phyloP scores from a whole-genome alignment of 2,329 filamentous ascomycete genomes.

The Verticillium longisporum region DNA sequence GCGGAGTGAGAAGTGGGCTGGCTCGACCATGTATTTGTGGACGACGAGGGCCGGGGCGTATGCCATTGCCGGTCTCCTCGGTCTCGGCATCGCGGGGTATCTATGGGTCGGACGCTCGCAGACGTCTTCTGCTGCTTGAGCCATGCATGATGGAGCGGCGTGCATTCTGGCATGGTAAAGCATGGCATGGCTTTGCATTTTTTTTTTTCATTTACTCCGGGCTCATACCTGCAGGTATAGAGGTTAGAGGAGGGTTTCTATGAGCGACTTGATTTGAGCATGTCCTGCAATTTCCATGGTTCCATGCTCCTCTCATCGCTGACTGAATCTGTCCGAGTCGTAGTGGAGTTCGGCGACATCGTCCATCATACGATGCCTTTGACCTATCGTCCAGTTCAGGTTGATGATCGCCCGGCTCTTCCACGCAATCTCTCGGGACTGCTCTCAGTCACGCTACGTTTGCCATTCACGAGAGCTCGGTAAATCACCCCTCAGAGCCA shows the following conservation, averaged over 20 bases:
- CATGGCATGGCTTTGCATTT: background rate
- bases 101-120: conserved; percentile 23
- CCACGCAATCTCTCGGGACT: background rate
- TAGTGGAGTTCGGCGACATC: too few relatives aligned
- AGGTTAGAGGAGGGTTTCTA: conserved; percentile 1
- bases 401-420: background rate
- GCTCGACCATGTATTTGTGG: conserved; percentile 49
- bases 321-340: too few relatives aligned
- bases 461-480: background rate
- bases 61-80: conserved; percentile 34
- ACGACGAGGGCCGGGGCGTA: conserved; percentile 44
- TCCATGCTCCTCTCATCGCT: too few relatives aligned
- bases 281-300: background rate
- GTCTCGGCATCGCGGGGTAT: conserved; percentile 36
- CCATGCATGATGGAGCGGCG: conserved; percentile 8
- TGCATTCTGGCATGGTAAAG: too few relatives aligned
- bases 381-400: background rate
- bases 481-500: background rate
- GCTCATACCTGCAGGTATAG: background rate
- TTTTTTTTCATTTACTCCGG: background rate
- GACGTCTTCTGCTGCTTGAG: background rate
- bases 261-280: conserved; percentile 2
- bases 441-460: too few relatives aligned
- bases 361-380: too few relatives aligned
- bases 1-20: conserved; percentile 38